These are phyloP conservation scores for Pholiota microspora DNA, from an alignment of 768 basidiomycete genomes.

Conservation along the genomic window DNA sequence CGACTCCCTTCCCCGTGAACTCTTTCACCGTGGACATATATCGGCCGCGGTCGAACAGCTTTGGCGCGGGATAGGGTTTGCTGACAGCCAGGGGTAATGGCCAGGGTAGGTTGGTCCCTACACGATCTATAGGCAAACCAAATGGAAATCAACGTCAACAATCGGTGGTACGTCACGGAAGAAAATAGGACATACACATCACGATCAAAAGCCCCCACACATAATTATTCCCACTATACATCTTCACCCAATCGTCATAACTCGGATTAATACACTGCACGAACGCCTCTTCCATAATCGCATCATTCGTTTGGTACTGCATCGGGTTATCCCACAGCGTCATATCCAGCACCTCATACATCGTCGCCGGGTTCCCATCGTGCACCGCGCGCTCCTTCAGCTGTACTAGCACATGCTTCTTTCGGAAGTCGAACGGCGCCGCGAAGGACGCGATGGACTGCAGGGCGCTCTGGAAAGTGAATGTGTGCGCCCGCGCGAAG, in stretches of 20 bases:
- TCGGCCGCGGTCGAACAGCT: background rate
- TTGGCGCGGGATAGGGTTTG: background rate
- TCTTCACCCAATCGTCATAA: background rate
- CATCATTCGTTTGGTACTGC: background rate
- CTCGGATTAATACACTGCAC: background rate
- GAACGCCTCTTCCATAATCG: background rate
- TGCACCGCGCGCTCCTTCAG: background rate
- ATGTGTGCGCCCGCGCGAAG: background rate
- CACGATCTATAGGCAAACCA: background rate
- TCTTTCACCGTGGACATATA: background rate
- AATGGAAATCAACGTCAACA: background rate
- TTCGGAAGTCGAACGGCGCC: background rate
- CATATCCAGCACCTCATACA: conserved; percentile 1
- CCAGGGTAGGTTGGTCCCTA: background rate
- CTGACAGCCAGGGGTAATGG: background rate
- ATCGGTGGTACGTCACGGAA: too few species aligned
- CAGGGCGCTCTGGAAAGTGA: background rate
- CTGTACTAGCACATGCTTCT: background rate
- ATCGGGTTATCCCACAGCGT: background rate
- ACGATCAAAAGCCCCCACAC: background rate
- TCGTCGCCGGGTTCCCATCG: conserved; percentile 2
- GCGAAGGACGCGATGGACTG: background rate
- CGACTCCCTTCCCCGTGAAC: background rate
- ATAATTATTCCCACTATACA: background rate
- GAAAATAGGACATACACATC: background rate